Base-by-base conservation (phyloP, 108 stramenopile species). In the Parmales sp. region DNA sequence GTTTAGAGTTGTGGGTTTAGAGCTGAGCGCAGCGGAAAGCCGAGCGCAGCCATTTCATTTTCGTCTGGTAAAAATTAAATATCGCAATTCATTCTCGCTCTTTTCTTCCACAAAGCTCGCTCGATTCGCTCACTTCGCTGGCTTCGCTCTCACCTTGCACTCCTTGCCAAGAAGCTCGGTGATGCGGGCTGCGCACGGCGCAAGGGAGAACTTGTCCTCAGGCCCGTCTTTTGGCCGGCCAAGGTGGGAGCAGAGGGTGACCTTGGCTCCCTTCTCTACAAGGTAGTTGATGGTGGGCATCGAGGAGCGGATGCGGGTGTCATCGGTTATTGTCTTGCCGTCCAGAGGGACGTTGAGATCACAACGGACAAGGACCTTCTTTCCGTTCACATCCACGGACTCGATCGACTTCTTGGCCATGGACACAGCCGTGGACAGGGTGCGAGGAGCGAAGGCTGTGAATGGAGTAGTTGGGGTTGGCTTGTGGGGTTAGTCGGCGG, bases 101-200 rank as follows among this genome's bases (percentile, higher is more conserved):
- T n/a, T n/a, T n/a, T n/a, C n/a, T n/a, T n/a, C n/a, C n/a, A n/a
- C n/a, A n/a, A n/a, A n/a, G n/a, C n/a, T n/a, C n/a, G n/a, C n/a
- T n/a, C n/a, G n/a, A n/a, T n/a, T n/a, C n/a, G n/a, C n/a, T n/a
- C n/a, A n/a, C n/a, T n/a, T n/a, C n/a, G n/a, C n/a, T n/a, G n/a
- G n/a, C n/a, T n/a, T n/a, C n/a, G n/a, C n/a, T n/a, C n/a, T n/a
- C n/a, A n/a, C n/a, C 43, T 51, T 76, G 36, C 93, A 93, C 9
- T 83, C 77, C 37, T 72, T 74, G 11, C 90, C 85, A 8, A 95
- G 54, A 4, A 95, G 78, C 64, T 93, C 81, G 6, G 60, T 70
- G 63, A 99, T 66, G 29, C 85, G 80, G n/a, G 63, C 54, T 9
- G 93, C 91, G 51, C 89, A 85, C 13, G 94, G 95, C 6, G 20